Conservation (phyloP, 495 filamentous ascomycete species). For the Neurospora intermedia region DNA sequence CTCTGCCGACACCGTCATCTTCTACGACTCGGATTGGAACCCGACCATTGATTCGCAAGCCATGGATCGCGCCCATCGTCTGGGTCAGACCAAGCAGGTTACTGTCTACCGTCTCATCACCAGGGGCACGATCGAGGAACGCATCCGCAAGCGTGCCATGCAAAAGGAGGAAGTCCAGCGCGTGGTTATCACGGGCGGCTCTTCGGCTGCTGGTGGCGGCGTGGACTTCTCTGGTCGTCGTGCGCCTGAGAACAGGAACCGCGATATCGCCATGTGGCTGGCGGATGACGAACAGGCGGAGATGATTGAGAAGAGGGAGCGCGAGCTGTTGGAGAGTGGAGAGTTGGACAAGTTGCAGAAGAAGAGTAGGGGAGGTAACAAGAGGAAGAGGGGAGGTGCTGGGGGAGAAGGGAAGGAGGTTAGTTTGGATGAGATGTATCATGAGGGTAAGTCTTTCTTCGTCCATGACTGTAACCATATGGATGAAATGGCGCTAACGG, state of each 20-base stretch:
- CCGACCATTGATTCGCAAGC: slow-evolving; percentile 97
- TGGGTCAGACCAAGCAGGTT: slow-evolving; percentile 92
- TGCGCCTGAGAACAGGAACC: slow-evolving; percentile 74
- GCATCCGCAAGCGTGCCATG: slow-evolving; percentile 90
- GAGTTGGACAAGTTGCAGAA: slow-evolving; percentile 60
- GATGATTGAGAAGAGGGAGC: slow-evolving; percentile 79
- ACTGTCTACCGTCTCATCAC: slow-evolving; percentile 97
- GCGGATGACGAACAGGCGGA: slow-evolving; percentile 92
- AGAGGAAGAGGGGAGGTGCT: slow-evolving; percentile 25
- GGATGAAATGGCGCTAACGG: slow-evolving; percentile 8
- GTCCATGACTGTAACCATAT: neutral
- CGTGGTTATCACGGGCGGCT: slow-evolving; percentile 87
- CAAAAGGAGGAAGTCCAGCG: slow-evolving; percentile 99
- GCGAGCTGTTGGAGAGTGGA: slow-evolving; percentile 56
- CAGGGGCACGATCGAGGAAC: slow-evolving; percentile 93
- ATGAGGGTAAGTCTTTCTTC: slow-evolving; percentile 66
- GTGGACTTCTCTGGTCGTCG: slow-evolving; percentile 91
- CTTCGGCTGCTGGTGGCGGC: slow-evolving; percentile 40
- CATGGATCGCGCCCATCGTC: slow-evolving; percentile 97
- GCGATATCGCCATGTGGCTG: slow-evolving; percentile 95
- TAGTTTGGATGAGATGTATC: slow-evolving; percentile 93
- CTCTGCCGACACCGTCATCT: slow-evolving; percentile 87
- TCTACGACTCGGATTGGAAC: slow-evolving; percentile 99
- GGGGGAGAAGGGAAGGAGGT: slow-evolving; percentile 39
- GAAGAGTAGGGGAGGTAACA: slow-evolving; percentile 19